Evolutionary conservation across 257 asterid genomes (phyloP).

Genomic region (Scutellaria baicalensis): DNA sequence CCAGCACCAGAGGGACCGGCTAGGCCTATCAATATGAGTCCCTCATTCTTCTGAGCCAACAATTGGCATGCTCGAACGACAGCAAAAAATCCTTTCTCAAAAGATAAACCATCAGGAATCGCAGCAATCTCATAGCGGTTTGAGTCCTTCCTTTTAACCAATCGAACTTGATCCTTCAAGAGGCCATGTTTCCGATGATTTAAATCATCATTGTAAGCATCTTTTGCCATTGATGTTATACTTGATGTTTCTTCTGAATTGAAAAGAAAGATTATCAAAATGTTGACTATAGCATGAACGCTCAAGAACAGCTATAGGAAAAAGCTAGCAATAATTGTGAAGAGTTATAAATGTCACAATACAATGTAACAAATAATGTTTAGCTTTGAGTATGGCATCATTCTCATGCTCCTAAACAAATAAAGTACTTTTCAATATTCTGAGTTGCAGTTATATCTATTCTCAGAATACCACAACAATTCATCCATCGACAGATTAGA

Average conservation of each 20-base stretch:
- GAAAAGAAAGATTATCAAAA: neutral
- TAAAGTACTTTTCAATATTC: neutral
- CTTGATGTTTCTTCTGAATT: slow-evolving; percentile 27
- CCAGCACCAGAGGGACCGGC: slow-evolving; percentile 99
- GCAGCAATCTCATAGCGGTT: slow-evolving; percentile 70
- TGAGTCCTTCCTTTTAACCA: slow-evolving; percentile 71
- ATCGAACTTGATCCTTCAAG: slow-evolving; percentile 84
- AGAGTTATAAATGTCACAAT: neutral
- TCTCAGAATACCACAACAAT: neutral
- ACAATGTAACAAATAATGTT: neutral
- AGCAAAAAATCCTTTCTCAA: slow-evolving; percentile 95
- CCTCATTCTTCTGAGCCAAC: slow-evolving; percentile 82
- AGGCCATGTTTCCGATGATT: slow-evolving; percentile 64
- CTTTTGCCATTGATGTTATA: slow-evolving; percentile 40
- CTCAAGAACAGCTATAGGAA: neutral
- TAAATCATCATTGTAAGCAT: slow-evolving; percentile 31
- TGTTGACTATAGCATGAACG: neutral
- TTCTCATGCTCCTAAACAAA: neutral
- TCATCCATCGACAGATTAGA: neutral
- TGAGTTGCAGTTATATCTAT: neutral
- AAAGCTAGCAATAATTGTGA: neutral
- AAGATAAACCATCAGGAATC: slow-evolving; percentile 67
- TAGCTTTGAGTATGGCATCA: neutral
- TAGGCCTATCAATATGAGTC: slow-evolving; percentile 68
- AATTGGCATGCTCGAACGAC: slow-evolving; percentile 86